Conservation (phyloP, 2,329 filamentous ascomycete genomes). For the Huntiella moniliformis region DNA sequence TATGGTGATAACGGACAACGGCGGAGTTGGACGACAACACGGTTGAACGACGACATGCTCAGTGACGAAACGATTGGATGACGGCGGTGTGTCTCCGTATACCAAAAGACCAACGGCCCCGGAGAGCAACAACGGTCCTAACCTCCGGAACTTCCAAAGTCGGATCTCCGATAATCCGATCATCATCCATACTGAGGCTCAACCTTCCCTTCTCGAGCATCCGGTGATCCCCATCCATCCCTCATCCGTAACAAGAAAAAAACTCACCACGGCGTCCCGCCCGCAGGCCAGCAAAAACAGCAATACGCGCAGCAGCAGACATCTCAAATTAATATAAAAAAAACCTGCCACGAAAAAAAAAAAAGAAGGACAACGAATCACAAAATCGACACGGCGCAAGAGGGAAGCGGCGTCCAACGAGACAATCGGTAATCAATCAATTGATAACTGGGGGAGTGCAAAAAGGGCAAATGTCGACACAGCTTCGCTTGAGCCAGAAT, state of each 20-base stretch:
- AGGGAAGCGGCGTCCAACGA: background rate
- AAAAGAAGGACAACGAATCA: constrained; percentile 1
- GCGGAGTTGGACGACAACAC: too few relatives aligned
- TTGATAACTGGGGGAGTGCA: background rate
- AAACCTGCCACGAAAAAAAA: background rate
- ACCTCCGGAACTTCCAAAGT: background rate
- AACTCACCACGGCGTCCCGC: constrained; percentile 11
- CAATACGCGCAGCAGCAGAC: constrained; percentile 12
- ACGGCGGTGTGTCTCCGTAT: too few relatives aligned
- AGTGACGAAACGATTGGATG: too few relatives aligned
- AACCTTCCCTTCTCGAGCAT: background rate
- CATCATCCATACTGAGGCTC: too few relatives aligned
- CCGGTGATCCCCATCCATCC: background rate
- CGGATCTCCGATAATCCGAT: background rate
- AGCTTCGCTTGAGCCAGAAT: background rate
- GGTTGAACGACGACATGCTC: too few relatives aligned
- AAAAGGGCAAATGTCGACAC: background rate
- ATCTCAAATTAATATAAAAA: constrained; percentile 1
- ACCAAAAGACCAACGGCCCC: too few relatives aligned
- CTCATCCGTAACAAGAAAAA: constrained; percentile 1
- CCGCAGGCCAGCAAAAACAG: constrained; percentile 11
- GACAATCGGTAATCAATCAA: background rate
- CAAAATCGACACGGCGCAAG: background rate
- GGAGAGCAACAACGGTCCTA: too few relatives aligned
- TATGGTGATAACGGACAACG: too few relatives aligned